These are phyloP conservation scores for Xylaria nigripes DNA, from an alignment of 495 filamentous ascomycete species.

Conservation along the genomic window DNA sequence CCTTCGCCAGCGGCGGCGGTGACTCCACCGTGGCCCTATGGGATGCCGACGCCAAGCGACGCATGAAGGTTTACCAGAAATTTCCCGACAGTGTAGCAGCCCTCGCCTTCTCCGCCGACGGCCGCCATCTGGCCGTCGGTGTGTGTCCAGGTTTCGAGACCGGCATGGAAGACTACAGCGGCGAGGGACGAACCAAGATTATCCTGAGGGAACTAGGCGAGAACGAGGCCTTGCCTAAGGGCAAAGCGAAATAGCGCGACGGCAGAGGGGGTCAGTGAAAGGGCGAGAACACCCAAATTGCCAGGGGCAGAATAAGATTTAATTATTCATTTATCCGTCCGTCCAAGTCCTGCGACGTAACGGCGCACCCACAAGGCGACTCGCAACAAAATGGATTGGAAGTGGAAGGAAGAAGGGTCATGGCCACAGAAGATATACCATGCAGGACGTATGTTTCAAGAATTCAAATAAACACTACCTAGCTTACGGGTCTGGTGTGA, in stretches of 20 bases:
- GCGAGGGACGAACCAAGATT: slow-evolving; percentile 65
- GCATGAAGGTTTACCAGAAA: slow-evolving; percentile 83
- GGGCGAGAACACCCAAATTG: background rate
- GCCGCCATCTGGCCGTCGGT: slow-evolving; percentile 74
- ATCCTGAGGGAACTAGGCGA: slow-evolving; percentile 76
- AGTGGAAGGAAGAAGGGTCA: background rate
- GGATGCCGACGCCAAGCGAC: slow-evolving; percentile 87
- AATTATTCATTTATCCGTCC: background rate
- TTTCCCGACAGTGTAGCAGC: slow-evolving; percentile 70
- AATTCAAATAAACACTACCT: background rate
- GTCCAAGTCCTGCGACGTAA: background rate
- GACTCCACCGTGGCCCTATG: slow-evolving; percentile 92
- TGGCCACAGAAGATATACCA: background rate
- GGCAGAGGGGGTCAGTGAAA: too few species aligned
- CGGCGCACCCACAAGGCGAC: background rate
- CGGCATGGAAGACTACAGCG: slow-evolving; percentile 65
- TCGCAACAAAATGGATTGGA: background rate
- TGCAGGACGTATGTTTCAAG: background rate
- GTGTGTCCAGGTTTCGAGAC: slow-evolving; percentile 90
- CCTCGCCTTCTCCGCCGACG: slow-evolving; percentile 67
- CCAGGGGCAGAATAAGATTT: background rate
- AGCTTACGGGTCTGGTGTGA: background rate
- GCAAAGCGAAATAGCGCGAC: slow-evolving; percentile 38
- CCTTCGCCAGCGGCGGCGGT: slow-evolving; percentile 87
- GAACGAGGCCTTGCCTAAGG: slow-evolving; percentile 84